These are phyloP conservation scores for Zelonia costaricensis DNA, from an alignment of 208 protist genomes.

Conservation along the genomic window DNA sequence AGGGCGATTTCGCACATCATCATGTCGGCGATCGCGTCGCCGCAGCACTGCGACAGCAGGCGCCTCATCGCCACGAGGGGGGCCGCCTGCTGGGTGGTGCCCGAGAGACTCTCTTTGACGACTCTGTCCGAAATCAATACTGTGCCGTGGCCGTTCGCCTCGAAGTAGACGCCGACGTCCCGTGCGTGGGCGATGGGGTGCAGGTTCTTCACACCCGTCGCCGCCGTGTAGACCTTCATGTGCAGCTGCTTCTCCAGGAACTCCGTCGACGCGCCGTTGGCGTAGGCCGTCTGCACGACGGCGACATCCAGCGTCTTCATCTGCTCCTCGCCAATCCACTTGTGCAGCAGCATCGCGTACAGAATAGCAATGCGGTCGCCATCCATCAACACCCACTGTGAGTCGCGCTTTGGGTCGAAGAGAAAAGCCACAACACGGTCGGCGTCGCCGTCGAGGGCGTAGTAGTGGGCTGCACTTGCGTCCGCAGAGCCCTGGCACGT, in stretches of 20 bases:
- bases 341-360: slow-evolving; percentile 57
- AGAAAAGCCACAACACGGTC: slow-evolving; percentile 91
- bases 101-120: not conserved
- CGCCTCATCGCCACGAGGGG: slow-evolving; percentile 9
- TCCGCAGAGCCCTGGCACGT: not conserved
- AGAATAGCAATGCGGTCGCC: slow-evolving; percentile 83
- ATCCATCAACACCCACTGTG: slow-evolving; percentile 61
- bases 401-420: slow-evolving; percentile 1
- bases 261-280: slow-evolving; percentile 92
- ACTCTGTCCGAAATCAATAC: slow-evolving; percentile 69
- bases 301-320: slow-evolving; percentile 53
- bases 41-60: slow-evolving; percentile 83
- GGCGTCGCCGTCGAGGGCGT: slow-evolving; percentile 94
- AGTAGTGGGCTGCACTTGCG: slow-evolving; percentile 50
- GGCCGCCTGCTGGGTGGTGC: no score
- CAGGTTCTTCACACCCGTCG: slow-evolving; percentile 95
- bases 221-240: slow-evolving; percentile 51
- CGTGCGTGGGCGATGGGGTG: slow-evolving; percentile 87
- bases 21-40: slow-evolving; percentile 86
- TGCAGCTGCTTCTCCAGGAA: slow-evolving; percentile 68
- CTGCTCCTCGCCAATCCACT: slow-evolving; percentile 43
- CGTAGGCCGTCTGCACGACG: slow-evolving; percentile 96
- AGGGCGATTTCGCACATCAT: slow-evolving; percentile 76
- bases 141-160: slow-evolving; percentile 97
- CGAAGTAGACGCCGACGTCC: slow-evolving; percentile 96